A percentile compares a stretch with the other conserved stretches of the same genome.
Evolutionary conservation across 768 basidiomycete species (phyloP).

Genomic region (Austroboletus festivus): DNA sequence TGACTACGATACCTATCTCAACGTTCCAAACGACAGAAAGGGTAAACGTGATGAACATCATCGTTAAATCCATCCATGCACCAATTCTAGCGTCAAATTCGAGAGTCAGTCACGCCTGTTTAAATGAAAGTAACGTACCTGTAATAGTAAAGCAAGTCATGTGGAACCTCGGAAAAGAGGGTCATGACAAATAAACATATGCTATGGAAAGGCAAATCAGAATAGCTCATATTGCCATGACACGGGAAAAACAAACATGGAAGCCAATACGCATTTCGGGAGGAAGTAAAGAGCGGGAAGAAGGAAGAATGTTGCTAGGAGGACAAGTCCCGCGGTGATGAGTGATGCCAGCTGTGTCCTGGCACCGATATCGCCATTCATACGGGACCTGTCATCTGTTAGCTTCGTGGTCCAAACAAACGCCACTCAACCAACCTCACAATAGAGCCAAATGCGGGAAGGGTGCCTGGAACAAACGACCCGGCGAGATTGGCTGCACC

Average conservation of each 20-base stretch:
- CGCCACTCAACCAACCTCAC: conserved; percentile 56
- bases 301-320: conserved; percentile 87
- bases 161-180: conserved; percentile 80
- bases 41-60: conserved; percentile 87
- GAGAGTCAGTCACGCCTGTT: background rate
- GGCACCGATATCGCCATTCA: conserved; percentile 87
- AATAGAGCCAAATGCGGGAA: conserved; percentile 92
- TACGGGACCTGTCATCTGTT: conserved; percentile 52
- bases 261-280: conserved; percentile 87
- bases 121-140: conserved; percentile 43
- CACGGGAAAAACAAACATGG: conserved; percentile 56
- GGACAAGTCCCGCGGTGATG: conserved; percentile 66
- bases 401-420: background rate
- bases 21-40: conserved; percentile 88
- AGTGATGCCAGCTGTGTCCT: conserved; percentile 88
- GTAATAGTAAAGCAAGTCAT: conserved; percentile 84
- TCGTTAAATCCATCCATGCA: conserved; percentile 88
- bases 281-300: conserved; percentile 82
- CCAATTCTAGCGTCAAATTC: conserved; percentile 47
- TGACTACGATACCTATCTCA: conserved; percentile 89
- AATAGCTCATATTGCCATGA: background rate
- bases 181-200: conserved; percentile 84
- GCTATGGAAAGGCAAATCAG: conserved; percentile 37
- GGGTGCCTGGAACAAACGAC: conserved; percentile 82
- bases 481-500: conserved; percentile 74